phyloP scores from a whole-genome alignment of 2,329 filamentous ascomycete genomes.

The Neoscytalidium dimidiatum region DNA sequence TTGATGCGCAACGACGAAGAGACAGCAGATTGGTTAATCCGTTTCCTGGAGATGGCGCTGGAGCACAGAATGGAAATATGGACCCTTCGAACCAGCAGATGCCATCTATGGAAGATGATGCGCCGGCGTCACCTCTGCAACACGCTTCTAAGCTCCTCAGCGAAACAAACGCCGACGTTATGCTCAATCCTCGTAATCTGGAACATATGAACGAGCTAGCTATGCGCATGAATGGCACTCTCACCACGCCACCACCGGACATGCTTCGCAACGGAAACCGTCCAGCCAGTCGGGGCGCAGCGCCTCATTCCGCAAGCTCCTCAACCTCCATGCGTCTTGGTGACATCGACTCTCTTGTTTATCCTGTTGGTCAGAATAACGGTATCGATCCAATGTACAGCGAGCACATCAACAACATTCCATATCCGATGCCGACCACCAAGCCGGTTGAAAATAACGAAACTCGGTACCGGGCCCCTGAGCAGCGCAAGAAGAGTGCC shows the following conservation, averaged over 20 bases:
- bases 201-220: constrained; percentile 65
- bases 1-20: constrained; percentile 65
- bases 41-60: constrained; percentile 35
- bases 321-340: constrained; percentile 56
- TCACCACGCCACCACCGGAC: constrained; percentile 60
- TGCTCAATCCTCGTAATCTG: constrained; percentile 64
- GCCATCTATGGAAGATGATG: constrained; percentile 57
- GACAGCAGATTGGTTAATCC: constrained; percentile 56
- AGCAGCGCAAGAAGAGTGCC: constrained; percentile 59
- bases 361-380: constrained; percentile 86
- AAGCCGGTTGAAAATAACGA: constrained; percentile 58
- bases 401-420: constrained; percentile 92
- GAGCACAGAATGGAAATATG: constrained; percentile 45
- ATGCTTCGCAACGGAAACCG: constrained; percentile 49
- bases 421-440: constrained; percentile 74
- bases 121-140: constrained; percentile 67
- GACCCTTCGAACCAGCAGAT: constrained; percentile 48
- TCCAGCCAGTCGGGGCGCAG: constrained; percentile 45
- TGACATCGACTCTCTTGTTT: constrained; percentile 74
- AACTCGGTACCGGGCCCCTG: constrained; percentile 35
- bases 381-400: constrained; percentile 94
- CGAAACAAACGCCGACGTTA: constrained; percentile 65
- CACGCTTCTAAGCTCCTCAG: constrained; percentile 67
- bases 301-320: constrained; percentile 47
- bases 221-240: constrained; percentile 55